Evolutionary conservation across 495 filamentous ascomycete species (phyloP), one percentile per base, ranked within the genome.

Genomic region (Pyrenula massariospora): DNA sequence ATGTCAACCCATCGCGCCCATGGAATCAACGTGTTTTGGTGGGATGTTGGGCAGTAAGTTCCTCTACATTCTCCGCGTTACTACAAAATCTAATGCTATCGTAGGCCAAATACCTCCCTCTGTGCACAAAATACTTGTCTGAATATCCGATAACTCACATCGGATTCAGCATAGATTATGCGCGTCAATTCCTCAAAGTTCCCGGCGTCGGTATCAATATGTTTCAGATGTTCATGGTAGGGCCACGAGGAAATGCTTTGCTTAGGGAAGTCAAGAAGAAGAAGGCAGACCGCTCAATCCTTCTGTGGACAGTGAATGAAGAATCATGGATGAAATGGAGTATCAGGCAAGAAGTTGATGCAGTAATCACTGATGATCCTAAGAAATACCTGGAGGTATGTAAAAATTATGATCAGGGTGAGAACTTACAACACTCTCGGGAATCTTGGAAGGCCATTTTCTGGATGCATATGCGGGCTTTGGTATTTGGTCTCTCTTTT

Each of bases 261-360:
- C 56, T 89, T 12, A 74, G 76, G 1, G 79, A 87, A 20, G 77
- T 77, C 8, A n/a, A n/a, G n/a, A n/a, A n/a, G n/a, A 73, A 74
- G 49, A 65, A 67, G 54, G 67, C 71, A 3, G 71, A 73, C 19
- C 78, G 85, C 20, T 73, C 76, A 12, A 68, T 96, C 10, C 86
- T 81, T 62, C 72, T 80, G 0, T 96, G 91, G 91, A 96, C 92
- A 0, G 87, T 95, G 20, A 93, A 96, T 60, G 80, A 84, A 2
- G 77, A 78, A 53, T 65, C 69, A 12, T 73, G 78, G 64, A 95
- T 95, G 90, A 72, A 79, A 61, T 92, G 87, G 86, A 71, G 78
- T 52, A 77, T 85, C 23, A 66, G 70, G 21, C 65, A 73, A 12
- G 62, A 63, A n/a, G 63, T 83, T 0, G 78, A 83, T 57, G 81